phyloP scores from a whole-genome alignment of 2,329 filamentous ascomycete species.

The Chaetomium olivaceum region DNA sequence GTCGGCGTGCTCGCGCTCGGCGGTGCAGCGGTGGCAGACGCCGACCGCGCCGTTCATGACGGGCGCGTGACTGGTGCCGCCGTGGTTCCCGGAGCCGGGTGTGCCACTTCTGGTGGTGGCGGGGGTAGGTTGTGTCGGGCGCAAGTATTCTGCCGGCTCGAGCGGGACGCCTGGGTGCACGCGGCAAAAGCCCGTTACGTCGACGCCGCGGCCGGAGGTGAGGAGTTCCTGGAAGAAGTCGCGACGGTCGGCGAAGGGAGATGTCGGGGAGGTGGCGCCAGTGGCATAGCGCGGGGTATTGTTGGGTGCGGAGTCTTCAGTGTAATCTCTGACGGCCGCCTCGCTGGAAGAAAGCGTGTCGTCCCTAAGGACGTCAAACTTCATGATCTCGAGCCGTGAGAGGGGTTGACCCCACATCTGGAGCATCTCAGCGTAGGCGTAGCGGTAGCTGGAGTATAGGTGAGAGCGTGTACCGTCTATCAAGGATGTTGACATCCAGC shows the following conservation, averaged over 20 bases:
- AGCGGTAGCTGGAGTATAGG: slow-evolving; percentile 61
- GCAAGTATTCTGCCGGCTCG: slow-evolving; percentile 55
- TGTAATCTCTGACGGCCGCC: slow-evolving; percentile 39
- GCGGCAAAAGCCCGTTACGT: slow-evolving; percentile 63
- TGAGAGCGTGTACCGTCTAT: slow-evolving; percentile 53
- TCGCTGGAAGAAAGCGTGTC: slow-evolving; percentile 35
- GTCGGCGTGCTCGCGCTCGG: slow-evolving; percentile 31
- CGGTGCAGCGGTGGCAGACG: slow-evolving; percentile 53
- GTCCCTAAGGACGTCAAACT: slow-evolving; percentile 65
- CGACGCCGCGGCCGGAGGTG: slow-evolving; percentile 57
- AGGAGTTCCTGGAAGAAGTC: slow-evolving; percentile 54
- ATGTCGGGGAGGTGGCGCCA: slow-evolving; percentile 46
- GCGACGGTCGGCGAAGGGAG: slow-evolving; percentile 53
- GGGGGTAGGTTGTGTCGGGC: slow-evolving; percentile 35
- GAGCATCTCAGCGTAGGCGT: slow-evolving; percentile 67
- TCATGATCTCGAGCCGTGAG: slow-evolving; percentile 65
- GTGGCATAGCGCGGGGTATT: slow-evolving; percentile 38
- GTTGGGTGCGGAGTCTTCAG: slow-evolving; percentile 38
- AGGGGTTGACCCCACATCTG: slow-evolving; percentile 66
- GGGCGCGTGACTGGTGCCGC: background rate
- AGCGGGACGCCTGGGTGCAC: slow-evolving; percentile 64
- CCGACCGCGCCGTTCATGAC: slow-evolving; percentile 50
- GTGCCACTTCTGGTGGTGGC: background rate
- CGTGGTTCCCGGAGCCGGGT: background rate
- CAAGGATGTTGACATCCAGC: slow-evolving; percentile 61